A percentile compares a stretch with the other conserved stretches of the same genome.
phyloP scores from a whole-genome alignment of 495 filamentous ascomycete species.

The Podospora tetraspora region DNA sequence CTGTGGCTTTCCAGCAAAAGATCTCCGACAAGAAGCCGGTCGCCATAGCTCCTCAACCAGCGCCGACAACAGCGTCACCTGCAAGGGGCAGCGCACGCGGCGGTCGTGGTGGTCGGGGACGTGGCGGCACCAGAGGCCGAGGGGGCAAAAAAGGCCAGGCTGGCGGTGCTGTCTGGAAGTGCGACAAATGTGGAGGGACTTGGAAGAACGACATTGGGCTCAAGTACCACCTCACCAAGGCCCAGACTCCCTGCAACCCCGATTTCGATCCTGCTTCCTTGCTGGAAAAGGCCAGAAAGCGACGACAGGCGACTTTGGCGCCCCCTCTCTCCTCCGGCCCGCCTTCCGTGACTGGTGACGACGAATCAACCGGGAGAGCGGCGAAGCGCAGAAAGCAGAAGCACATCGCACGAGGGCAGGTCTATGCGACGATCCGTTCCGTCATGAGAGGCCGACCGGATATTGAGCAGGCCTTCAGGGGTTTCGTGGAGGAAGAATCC shows the following conservation, averaged over 20 bases:
- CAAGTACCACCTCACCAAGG: constrained; percentile 48
- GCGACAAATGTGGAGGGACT: constrained; percentile 42
- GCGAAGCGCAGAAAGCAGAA: constrained; percentile 12
- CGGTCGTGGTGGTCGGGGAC: constrained; percentile 16
- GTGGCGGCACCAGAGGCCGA: constrained; percentile 10
- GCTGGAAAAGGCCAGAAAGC: constrained; percentile 21
- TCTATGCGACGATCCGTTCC: neutral
- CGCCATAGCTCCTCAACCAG: neutral
- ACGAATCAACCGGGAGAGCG: constrained; percentile 19
- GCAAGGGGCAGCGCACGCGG: constrained; percentile 16
- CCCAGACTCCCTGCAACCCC: constrained; percentile 46
- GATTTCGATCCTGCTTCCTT: constrained; percentile 34
- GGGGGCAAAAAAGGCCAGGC: constrained; percentile 16
- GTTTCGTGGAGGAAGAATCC: neutral
- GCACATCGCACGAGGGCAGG: neutral
- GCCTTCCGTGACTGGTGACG: constrained; percentile 36
- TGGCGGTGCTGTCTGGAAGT: constrained; percentile 26
- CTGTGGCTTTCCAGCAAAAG: constrained; percentile 11
- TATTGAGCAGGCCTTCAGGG: neutral
- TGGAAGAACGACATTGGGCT: constrained; percentile 52
- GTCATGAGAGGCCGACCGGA: constrained; percentile 1
- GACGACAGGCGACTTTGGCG: constrained; percentile 20
- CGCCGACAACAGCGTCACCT: constrained; percentile 8
- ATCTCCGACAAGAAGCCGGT: constrained; percentile 2
- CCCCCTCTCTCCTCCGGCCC: constrained; percentile 22